Evolutionary conservation across 257 asterid genomes (phyloP).

Genomic region (Penstemon newberryi): DNA sequence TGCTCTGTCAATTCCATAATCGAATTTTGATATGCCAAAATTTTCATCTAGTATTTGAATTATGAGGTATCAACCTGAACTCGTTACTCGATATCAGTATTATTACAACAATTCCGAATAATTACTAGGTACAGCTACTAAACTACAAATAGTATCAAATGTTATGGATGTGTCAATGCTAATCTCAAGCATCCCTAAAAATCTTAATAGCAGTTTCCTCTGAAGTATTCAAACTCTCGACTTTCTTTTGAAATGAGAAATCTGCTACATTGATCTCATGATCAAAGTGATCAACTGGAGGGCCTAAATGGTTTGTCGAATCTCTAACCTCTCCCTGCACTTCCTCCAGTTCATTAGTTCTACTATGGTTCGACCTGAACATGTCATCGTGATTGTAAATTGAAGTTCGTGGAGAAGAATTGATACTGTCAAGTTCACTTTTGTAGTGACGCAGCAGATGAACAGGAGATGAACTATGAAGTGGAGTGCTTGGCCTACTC

Average conservation of each 20-base stretch:
- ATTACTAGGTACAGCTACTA: background rate
- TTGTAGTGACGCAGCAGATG: conserved; percentile 36
- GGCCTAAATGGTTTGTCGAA: conserved; percentile 10
- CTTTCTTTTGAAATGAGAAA: conserved; percentile 31
- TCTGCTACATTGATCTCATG: conserved; percentile 27
- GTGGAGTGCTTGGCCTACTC: conserved; percentile 47
- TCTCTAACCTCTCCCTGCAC: conserved; percentile 27
- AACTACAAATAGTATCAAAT: background rate
- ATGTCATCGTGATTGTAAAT: conserved; percentile 27
- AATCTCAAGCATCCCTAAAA: background rate
- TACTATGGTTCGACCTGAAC: conserved; percentile 13
- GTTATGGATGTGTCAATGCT: conserved; percentile 20
- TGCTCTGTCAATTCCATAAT: no score
- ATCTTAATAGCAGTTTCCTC: no score
- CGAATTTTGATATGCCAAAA: no score
- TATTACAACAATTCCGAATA: no score
- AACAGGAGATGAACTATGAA: conserved; percentile 34
- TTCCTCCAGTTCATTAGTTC: conserved; percentile 16
- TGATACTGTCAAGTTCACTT: conserved; percentile 30
- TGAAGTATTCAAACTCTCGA: conserved; percentile 23
- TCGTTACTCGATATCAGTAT: no score
- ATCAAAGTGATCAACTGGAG: conserved; percentile 1
- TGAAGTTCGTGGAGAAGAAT: conserved; percentile 24
- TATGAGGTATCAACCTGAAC: no score
- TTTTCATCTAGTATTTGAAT: no score